phyloP scores from a whole-genome alignment of 192 early-diverging fungal species.

The Backusella macrospora region DNA sequence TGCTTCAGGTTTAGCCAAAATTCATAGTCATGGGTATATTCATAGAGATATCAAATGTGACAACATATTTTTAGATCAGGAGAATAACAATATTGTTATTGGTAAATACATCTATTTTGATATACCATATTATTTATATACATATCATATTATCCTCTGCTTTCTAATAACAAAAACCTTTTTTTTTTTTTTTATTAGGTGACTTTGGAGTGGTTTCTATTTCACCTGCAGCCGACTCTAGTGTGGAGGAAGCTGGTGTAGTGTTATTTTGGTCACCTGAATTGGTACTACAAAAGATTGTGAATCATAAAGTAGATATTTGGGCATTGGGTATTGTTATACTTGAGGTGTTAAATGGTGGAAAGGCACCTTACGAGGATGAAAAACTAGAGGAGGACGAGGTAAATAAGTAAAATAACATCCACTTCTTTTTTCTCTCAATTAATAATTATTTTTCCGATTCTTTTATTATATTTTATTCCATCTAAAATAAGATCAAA shows the following conservation, averaged over 20 bases:
- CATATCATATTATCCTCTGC: background rate
- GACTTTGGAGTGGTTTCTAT: conserved; percentile 46
- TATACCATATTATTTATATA: background rate
- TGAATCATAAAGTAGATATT: conserved; percentile 42
- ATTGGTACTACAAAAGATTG: conserved; percentile 33
- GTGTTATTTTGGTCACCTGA: conserved; percentile 48
- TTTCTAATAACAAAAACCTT: background rate
- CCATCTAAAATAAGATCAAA: conserved; percentile 34
- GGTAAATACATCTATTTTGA: conserved; percentile 8
- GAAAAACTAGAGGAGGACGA: conserved; percentile 40
- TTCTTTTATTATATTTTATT: conserved; percentile 14
- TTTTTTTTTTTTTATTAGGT: conserved; percentile 22
- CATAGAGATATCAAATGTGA: conserved; percentile 49
- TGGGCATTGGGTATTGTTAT: conserved; percentile 48
- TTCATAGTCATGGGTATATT: conserved; percentile 43
- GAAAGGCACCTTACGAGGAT: conserved; percentile 46
- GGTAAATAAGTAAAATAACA: conserved; percentile 18
- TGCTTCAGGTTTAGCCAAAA: conserved; percentile 38
- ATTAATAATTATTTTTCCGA: conserved; percentile 9
- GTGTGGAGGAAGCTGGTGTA: conserved; percentile 43
- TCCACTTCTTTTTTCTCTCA: conserved; percentile 8
- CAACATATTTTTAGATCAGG: conserved; percentile 41
- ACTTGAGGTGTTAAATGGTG: conserved; percentile 42
- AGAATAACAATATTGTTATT: conserved; percentile 40
- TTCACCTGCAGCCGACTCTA: conserved; percentile 37